These are phyloP conservation scores for Theobroma grandiflorum DNA, from an alignment of 441 rosid genomes.

Conservation along the genomic window DNA sequence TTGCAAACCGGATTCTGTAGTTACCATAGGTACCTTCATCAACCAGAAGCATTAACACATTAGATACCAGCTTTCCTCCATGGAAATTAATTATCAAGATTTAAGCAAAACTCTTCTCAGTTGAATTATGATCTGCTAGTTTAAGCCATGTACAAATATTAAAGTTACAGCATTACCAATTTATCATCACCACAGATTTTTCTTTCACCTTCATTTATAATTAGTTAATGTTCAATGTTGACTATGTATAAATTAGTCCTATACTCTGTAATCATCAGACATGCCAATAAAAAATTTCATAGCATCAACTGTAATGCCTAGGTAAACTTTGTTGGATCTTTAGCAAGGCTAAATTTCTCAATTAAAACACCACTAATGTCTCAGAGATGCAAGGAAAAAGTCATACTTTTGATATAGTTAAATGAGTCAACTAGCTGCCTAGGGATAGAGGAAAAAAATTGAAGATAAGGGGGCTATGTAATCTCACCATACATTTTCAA, in stretches of 20 bases:
- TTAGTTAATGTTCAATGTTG: not conserved
- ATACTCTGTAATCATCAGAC: not conserved
- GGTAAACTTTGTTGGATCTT: not conserved
- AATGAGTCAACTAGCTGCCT: not conserved
- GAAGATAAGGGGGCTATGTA: constrained; percentile 37
- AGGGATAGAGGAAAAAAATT: not conserved
- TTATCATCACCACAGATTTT: not conserved
- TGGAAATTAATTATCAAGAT: not conserved
- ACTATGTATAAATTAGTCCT: not conserved
- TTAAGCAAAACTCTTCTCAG: not conserved
- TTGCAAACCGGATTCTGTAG: constrained; percentile 89
- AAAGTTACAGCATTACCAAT: not conserved
- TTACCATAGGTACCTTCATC: constrained; percentile 82
- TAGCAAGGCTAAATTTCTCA: not conserved
- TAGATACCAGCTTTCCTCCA: not conserved
- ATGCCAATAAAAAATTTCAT: not conserved
- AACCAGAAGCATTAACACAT: constrained; percentile 15
- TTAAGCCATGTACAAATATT: not conserved
- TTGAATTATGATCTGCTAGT: not conserved
- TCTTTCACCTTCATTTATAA: not conserved
- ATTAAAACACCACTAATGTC: not conserved
- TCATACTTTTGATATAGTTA: not conserved
- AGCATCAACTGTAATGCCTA: not conserved
- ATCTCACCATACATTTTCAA: constrained; percentile 99
- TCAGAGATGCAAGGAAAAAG: not conserved